Evolutionary conservation across 768 basidiomycete genomes (phyloP), one percentile per base, ranked within the genome.

Genomic region (Cyathus striatus): DNA sequence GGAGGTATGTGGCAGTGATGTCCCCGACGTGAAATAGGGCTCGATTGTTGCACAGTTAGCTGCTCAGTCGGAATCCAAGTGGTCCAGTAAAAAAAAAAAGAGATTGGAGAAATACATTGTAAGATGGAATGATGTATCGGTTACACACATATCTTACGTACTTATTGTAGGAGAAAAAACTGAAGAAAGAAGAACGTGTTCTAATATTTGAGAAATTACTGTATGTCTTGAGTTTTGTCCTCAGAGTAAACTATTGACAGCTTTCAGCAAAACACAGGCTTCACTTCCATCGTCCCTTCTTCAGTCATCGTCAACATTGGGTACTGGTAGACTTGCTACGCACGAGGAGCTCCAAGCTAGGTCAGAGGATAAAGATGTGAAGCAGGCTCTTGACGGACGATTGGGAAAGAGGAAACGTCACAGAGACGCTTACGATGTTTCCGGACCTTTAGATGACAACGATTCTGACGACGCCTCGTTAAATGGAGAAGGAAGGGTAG

Each of bases 21-120:
- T 20, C 12, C 10, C 43, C 34, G 18, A n/a, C n/a, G n/a, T n/a
- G n/a, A n/a, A n/a, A n/a, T n/a, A n/a, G n/a, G n/a, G n/a, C n/a
- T n/a, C n/a, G n/a, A n/a, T n/a, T n/a, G n/a, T n/a, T n/a, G n/a
- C n/a, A 16, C 37, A 77, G 75, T 64, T 76, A 34, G 60, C 62
- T 24, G 60, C 64, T 22, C 75, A 82, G 59, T 73, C 79, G 6
- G 76, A 85, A 35, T 78, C 76, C 3, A 87, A 85, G 57, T 82
- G 89, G 72, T 86, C 78, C 34, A 77, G 67, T 44, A 93, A 93
- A 69, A 94, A 90, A 68, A 84, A 81, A 67, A 93, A 87, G 60
- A 70, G 90, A 41, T 66, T 98, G 4, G 94, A 97, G 49, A 90
- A 90, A 49, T 98, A 92, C 55, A 93, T 97, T 53, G 91, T 90